These are phyloP conservation scores for Afroboletus lepidellus DNA, from an alignment of 1,284 basidiomycete species.

Conservation along the genomic window DNA sequence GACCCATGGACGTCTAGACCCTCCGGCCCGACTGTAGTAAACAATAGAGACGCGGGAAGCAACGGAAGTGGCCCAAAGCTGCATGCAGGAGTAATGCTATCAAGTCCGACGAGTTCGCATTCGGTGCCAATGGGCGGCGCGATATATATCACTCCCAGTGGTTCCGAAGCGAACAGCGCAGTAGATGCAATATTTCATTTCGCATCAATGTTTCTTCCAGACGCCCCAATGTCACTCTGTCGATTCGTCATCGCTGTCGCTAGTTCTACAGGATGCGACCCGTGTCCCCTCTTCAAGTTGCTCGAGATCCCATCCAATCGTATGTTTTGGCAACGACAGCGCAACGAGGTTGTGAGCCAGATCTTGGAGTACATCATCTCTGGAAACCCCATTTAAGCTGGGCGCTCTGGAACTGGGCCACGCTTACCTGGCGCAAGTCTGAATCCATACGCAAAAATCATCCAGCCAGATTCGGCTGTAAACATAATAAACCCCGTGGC, in stretches of 20 bases:
- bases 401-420: not conserved
- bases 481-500: slow-evolving; percentile 79
- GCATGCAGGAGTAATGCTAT: not conserved
- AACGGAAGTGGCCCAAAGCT: not conserved
- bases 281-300: slow-evolving; percentile 58
- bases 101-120: slow-evolving; percentile 9
- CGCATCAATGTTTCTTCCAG: slow-evolving; percentile 2
- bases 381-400: slow-evolving; percentile 30
- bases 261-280: slow-evolving; percentile 36
- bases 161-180: slow-evolving; percentile 6
- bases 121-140: not conserved
- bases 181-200: not conserved
- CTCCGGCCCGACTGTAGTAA: not conserved
- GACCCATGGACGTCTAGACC: not conserved
- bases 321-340: slow-evolving; percentile 48
- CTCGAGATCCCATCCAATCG: slow-evolving; percentile 68
- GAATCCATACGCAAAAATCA: slow-evolving; percentile 75
- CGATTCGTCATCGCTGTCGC: slow-evolving; percentile 62
- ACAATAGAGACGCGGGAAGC: not conserved
- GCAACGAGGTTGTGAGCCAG: slow-evolving; percentile 46
- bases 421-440: slow-evolving; percentile 57
- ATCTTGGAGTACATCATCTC: slow-evolving; percentile 51
- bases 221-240: slow-evolving; percentile 19
- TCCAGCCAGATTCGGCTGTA: slow-evolving; percentile 82
- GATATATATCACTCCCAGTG: not conserved